Percentiles rank a stretch among this genome's conserved stretches.
Evolutionary conservation across 83 land plant genomes (phyloP).

Genomic region (Picea mariana): DNA sequence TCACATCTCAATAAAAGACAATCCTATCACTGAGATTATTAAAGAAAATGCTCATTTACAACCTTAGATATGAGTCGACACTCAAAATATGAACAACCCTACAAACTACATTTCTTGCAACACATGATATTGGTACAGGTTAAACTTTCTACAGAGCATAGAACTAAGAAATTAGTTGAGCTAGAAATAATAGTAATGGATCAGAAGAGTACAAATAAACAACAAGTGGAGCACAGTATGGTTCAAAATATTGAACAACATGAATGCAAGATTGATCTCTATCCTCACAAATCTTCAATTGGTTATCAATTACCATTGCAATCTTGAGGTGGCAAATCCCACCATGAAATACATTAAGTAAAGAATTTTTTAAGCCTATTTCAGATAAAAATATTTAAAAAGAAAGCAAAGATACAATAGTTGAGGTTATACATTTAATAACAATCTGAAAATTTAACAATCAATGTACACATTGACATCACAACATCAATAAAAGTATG

Average conservation of each 20-base stretch:
- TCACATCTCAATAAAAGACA: too few relatives aligned
- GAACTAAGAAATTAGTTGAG: not conserved
- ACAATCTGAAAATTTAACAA: slow-evolving; percentile 1
- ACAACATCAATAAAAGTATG: not conserved
- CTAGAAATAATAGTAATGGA: not conserved
- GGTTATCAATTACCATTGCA: slow-evolving; percentile 95
- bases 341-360: slow-evolving; percentile 76
- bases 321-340: slow-evolving; percentile 91
- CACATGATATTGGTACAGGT: slow-evolving; percentile 69
- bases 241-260: slow-evolving; percentile 95
- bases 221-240: slow-evolving; percentile 96
- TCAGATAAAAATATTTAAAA: not conserved
- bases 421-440: not conserved
- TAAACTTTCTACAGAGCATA: slow-evolving; percentile 54
- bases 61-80: too few relatives aligned
- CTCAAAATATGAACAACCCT: not conserved
- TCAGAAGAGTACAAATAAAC: too few relatives aligned
- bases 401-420: not conserved
- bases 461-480: not conserved
- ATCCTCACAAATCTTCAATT: slow-evolving; percentile 95
- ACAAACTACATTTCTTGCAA: slow-evolving; percentile 97
- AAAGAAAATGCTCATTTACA: too few relatives aligned
- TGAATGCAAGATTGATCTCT: slow-evolving; percentile 94
- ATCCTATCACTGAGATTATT: too few relatives aligned
- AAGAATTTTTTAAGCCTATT: slow-evolving; percentile 80